Evolutionary conservation across 2,329 filamentous ascomycete species (phyloP).

Genomic region (Xylariaceae sp.): DNA sequence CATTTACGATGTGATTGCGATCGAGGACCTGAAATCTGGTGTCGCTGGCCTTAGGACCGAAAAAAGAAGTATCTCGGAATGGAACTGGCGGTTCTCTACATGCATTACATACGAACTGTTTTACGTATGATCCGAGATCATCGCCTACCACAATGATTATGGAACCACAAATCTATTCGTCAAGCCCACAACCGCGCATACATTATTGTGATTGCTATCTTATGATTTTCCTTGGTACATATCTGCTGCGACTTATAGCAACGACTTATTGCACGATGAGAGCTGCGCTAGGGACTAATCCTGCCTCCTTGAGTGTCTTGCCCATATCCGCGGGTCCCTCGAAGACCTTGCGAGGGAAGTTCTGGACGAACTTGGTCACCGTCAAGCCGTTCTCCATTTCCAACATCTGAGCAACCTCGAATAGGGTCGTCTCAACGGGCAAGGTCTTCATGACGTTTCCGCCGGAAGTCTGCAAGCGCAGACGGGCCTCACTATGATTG

Average conservation of each 20-base stretch:
- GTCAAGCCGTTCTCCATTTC: slow-evolving; percentile 63
- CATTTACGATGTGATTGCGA: slow-evolving; percentile 19
- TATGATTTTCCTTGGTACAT: background rate
- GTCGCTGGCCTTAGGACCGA: slow-evolving; percentile 17
- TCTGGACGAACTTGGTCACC: slow-evolving; percentile 75
- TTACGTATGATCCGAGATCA: slow-evolving; percentile 7
- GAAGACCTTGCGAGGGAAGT: slow-evolving; percentile 81
- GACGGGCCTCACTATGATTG: slow-evolving; percentile 71
- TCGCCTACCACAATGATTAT: slow-evolving; percentile 4
- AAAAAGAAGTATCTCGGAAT: slow-evolving; percentile 19
- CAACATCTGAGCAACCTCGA: slow-evolving; percentile 79
- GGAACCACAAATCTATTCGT: slow-evolving; percentile 1
- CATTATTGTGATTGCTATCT: slow-evolving; percentile 19
- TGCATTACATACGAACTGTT: slow-evolving; percentile 14
- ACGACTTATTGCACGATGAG: slow-evolving; percentile 60
- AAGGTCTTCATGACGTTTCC: slow-evolving; percentile 84
- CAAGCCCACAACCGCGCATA: slow-evolving; percentile 17
- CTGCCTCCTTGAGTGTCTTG: slow-evolving; percentile 87
- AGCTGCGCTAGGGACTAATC: slow-evolving; percentile 83
- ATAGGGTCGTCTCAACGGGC: slow-evolving; percentile 82
- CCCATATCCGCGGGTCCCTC: slow-evolving; percentile 67
- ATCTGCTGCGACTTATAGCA: background rate
- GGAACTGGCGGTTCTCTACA: slow-evolving; percentile 19
- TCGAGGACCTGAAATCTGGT: slow-evolving; percentile 13
- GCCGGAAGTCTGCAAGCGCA: slow-evolving; percentile 70